A percentile compares a stretch with the other conserved stretches of the same genome.
These are phyloP conservation scores for Falciphora oryzae DNA, from an alignment of 2,329 filamentous ascomycete genomes.

Conservation along the genomic window DNA sequence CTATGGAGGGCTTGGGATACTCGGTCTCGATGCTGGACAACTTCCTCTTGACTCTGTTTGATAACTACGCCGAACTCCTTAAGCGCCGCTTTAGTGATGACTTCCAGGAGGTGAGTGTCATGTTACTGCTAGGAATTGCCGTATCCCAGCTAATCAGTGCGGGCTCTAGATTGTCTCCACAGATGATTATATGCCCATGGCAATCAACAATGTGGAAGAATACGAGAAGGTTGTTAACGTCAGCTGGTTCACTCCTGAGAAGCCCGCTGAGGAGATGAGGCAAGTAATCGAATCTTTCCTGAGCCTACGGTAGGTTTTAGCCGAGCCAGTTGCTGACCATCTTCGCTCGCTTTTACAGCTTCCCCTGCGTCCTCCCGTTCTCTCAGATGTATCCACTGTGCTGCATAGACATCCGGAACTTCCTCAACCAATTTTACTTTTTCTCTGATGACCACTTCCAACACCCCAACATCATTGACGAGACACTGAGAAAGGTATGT, in stretches of 20 bases:
- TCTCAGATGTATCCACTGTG: slow-evolving; percentile 98
- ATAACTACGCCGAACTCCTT: slow-evolving; percentile 87
- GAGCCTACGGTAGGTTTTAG: neutral
- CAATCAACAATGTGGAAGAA: slow-evolving; percentile 81
- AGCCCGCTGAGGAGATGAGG: slow-evolving; percentile 63
- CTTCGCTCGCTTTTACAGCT: slow-evolving; percentile 41
- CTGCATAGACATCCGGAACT: slow-evolving; percentile 97
- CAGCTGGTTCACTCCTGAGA: slow-evolving; percentile 90
- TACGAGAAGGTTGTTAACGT: slow-evolving; percentile 95
- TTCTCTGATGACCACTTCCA: slow-evolving; percentile 96
- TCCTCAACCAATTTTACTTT: slow-evolving; percentile 96
- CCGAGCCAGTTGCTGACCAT: neutral
- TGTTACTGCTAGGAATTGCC: neutral
- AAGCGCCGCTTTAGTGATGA: slow-evolving; percentile 91
- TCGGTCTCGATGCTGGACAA: slow-evolving; percentile 74
- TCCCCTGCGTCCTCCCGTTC: slow-evolving; percentile 93
- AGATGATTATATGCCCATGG: slow-evolving; percentile 99
- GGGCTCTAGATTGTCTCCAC: slow-evolving; percentile 61
- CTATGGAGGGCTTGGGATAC: slow-evolving; percentile 97
- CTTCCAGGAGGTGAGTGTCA: slow-evolving; percentile 63
- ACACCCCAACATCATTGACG: slow-evolving; percentile 82
- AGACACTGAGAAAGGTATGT: slow-evolving; percentile 71
- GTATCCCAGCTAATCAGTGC: neutral
- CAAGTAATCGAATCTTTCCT: slow-evolving; percentile 34
- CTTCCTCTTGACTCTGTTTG: slow-evolving; percentile 82